Base-by-base conservation (phyloP, 2,329 filamentous ascomycete genomes). In the Trichophyton verrucosum region DNA sequence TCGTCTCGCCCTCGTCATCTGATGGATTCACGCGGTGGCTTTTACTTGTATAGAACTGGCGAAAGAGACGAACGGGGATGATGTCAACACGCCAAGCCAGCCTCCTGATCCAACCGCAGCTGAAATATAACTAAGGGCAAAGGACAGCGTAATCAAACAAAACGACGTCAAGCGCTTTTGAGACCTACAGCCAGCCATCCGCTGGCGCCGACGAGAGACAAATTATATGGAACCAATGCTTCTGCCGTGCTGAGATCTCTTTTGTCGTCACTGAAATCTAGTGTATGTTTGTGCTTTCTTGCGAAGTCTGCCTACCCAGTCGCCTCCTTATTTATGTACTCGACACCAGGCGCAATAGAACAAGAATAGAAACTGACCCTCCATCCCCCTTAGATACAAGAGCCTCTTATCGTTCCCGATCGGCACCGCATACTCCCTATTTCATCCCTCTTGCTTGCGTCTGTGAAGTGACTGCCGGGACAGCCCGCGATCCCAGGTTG, bases 51-150 rank as follows among this genome's bases (percentile, higher is more conserved):
- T 36, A 20, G 33, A 22, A 22, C 7, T 8, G 6, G 1, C 27
- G 6, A 36, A 36, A 8, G 33, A 36, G 33, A 38, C 9, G 33
- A 13, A 38, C 2, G 33, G 33, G 33, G 33, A 55, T 55, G 51
- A 55, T 55, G 51, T 55, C 51, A 55, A 51, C 46, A 36, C 27
- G 51, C 51, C 51, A 55, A 55, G 51, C 51, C 51, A 17, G 51
- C 20, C 51, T 55, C 30, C 51, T 55, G 51, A 55, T 36, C 27
- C 51, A 53, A 33, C 11, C 27, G 7, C 15, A 33, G 24, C 51
- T 55, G 51, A 55, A 33, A 7, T 55, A n/a, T 11, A 33, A 55
- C 15, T n/a, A 44, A 44, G 6, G n/a, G n/a, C n/a, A 44, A 44
- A 44, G 40, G 46, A 51, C 46, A 51, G 46, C 20, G 24, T 55